A percentile compares a stretch with the other conserved stretches of the same genome.
Conservation (phyloP, 371 early-diverging fungal species). For the Hamiltosporidium tvaerminnensis region DNA sequence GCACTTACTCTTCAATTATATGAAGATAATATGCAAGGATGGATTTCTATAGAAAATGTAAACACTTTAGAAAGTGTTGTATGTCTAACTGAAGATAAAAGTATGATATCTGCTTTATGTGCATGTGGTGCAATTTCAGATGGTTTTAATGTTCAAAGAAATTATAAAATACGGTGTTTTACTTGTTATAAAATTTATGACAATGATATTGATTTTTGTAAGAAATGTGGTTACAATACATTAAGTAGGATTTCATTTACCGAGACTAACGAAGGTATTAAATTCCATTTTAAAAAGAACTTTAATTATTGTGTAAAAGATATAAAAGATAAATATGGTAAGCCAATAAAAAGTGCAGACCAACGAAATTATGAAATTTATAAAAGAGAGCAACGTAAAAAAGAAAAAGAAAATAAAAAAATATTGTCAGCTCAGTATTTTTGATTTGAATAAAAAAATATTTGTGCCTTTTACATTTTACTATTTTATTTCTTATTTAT, state of each 20-base stretch:
- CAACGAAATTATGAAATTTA: constrained; percentile 23
- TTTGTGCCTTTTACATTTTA: too few species aligned
- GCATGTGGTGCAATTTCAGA: background rate
- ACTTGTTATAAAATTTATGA: constrained; percentile 29
- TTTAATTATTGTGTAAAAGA: constrained; percentile 16
- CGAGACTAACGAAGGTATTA: constrained; percentile 3
- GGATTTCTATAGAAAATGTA: background rate
- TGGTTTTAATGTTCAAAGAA: background rate
- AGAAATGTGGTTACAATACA: constrained; percentile 34
- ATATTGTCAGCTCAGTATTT: background rate
- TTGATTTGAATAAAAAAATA: too few species aligned
- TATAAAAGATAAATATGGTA: constrained; percentile 21
- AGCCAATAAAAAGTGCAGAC: constrained; percentile 17
- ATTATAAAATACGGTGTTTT: constrained; percentile 28
- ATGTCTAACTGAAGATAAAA: background rate
- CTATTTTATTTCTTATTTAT: too few species aligned
- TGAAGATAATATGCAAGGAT: background rate
- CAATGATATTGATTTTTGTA: constrained; percentile 35
- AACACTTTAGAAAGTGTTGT: background rate
- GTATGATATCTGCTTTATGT: background rate
- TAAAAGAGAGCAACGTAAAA: constrained; percentile 1
- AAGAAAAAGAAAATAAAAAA: background rate
- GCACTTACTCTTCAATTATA: background rate
- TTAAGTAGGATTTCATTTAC: constrained; percentile 29
- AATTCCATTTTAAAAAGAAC: constrained; percentile 21